Evolutionary conservation across 495 filamentous ascomycete species (phyloP), one percentile per base, ranked within the genome.

Genomic region (Aspergillus baeticus): DNA sequence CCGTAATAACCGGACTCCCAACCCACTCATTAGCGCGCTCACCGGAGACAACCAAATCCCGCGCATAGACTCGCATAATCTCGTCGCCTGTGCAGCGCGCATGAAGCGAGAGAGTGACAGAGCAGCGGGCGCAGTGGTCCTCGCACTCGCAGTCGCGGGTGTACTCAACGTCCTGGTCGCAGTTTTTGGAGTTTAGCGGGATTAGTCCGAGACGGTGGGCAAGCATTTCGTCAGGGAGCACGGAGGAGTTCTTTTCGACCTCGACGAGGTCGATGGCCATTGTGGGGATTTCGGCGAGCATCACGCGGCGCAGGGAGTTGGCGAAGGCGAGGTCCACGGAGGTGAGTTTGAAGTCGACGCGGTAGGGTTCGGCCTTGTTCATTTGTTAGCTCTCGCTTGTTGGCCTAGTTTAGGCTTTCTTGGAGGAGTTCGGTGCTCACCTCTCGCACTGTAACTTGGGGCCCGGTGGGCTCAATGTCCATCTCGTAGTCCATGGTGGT

Each of bases 141-240:
- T 96, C 92, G 77, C 94, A 98, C 59, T 93, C 89, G 77, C 94
- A 98, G 70, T 98, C 94, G 52, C 93, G 87, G n/a, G 88, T 88
- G 76, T 96, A 96, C 54, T 86, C 77, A 26, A 98, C 80, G 47
- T 89, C 84, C 52, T 84, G 77, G 47, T 97, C 91, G 68, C 92
- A 87, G 65, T 89, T 86, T 56, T 87, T 86, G 42, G 90, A 87
- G 71, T 87, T 87, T 8, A 98, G 83, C 10, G 95, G 95, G 55
- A 98, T 85, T 29, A 98, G 84, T 29, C 94, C 94, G 5, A 98
- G 82, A 21, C 94, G 89, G 75, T 98, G 94, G 34, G 87, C 84
- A 61, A 98, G 84, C 75, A 98, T 96, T 69, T 98, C 94, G 71
- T 98, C 94, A 36, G 94, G 87, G 8, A 98, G 83, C 3, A 97